A percentile compares a stretch with the other conserved stretches of the same genome.
Evolutionary conservation across 371 early-diverging fungal genomes (phyloP).

Genomic region (Fennellomyces sp.): DNA sequence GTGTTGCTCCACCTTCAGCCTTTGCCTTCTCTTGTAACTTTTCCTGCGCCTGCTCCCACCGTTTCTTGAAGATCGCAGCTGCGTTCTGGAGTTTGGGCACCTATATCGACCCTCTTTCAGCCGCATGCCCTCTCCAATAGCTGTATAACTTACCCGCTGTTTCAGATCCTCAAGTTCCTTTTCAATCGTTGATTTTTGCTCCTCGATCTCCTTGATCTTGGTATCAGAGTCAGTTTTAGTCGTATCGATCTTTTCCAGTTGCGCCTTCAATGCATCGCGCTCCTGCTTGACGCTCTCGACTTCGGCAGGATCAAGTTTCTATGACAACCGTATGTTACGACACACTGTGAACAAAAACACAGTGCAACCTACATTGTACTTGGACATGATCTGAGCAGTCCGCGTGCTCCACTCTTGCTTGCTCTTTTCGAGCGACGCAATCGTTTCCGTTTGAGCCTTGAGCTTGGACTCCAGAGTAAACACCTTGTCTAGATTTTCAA

Average conservation of each 20-base stretch:
- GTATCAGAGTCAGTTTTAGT: conserved; percentile 5
- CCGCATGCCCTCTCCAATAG: not conserved
- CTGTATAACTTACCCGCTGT: not conserved
- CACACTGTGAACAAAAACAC: not conserved
- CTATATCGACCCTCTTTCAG: not conserved
- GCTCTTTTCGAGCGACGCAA: conserved; percentile 9
- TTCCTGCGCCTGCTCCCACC: not conserved
- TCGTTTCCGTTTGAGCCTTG: conserved; percentile 10
- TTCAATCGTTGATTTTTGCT: conserved; percentile 2
- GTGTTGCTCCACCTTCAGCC: not conserved
- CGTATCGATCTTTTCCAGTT: conserved; percentile 8
- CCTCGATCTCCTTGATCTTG: conserved; percentile 8
- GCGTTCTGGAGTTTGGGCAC: not conserved
- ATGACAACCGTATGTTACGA: not conserved
- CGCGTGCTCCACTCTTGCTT: conserved; percentile 24
- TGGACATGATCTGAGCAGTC: conserved; percentile 18
- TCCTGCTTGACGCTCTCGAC: conserved; percentile 19
- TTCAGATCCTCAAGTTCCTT: not conserved
- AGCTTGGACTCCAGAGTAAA: conserved; percentile 10
- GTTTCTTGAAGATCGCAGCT: not conserved
- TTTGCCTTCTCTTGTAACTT: not conserved
- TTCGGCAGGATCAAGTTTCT: conserved; percentile 30
- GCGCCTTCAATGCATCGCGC: conserved; percentile 8
- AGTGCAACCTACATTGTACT: conserved; percentile 24
- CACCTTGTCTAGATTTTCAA: conserved; percentile 10